These are phyloP conservation scores for Beauveria australis DNA, from an alignment of 2,329 filamentous ascomycete genomes.

Conservation along the genomic window DNA sequence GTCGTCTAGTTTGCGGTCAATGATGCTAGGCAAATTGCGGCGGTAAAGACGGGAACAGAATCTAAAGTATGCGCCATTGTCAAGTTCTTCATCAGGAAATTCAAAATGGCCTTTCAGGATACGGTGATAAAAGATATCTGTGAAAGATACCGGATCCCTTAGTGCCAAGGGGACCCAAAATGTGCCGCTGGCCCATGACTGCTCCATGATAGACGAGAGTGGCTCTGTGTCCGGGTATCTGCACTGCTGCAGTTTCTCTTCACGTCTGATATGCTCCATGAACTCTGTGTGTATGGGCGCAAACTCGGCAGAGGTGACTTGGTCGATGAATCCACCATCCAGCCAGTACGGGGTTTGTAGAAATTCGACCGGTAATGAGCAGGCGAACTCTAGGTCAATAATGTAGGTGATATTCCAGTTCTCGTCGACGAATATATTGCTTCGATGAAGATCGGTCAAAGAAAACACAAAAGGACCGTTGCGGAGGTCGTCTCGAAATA, in stretches of 20 bases:
- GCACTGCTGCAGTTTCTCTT: neutral
- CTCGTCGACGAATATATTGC: conserved; percentile 30
- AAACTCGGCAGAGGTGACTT: conserved; percentile 1
- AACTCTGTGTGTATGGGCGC: conserved; percentile 8
- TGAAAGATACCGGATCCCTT: neutral
- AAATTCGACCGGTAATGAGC: conserved; percentile 21
- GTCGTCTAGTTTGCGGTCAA: conserved; percentile 2
- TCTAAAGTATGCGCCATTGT: neutral
- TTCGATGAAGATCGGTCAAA: conserved; percentile 31
- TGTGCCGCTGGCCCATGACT: neutral
- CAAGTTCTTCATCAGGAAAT: neutral
- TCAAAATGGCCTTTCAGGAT: neutral
- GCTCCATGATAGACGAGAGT: neutral
- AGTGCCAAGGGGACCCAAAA: neutral
- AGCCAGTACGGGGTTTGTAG: conserved; percentile 18
- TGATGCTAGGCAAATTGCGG: neutral
- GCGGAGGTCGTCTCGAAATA: conserved; percentile 8
- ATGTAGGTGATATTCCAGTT: conserved; percentile 25
- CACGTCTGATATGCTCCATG: conserved; percentile 3
- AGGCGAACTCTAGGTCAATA: conserved; percentile 28
- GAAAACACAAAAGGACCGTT: conserved; percentile 25
- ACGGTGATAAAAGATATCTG: neutral
- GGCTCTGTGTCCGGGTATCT: neutral
- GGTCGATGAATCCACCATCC: conserved; percentile 24
- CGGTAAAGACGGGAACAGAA: conserved; percentile 1